Base-by-base conservation (phyloP, 768 basidiomycete species). In the Naganishia onofrii region DNA sequence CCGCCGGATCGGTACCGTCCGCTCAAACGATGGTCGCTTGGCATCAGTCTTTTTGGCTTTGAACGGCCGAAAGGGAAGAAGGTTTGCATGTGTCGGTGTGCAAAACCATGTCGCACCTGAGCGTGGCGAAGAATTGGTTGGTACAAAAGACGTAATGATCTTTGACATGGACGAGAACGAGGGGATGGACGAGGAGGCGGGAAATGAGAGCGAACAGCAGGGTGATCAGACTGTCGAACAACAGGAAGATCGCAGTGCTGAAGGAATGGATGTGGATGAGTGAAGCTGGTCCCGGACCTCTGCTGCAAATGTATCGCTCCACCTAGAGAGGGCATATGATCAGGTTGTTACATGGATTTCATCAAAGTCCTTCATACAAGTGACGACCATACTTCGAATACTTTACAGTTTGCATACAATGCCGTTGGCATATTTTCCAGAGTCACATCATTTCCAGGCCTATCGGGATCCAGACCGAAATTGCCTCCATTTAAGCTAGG, bases 21-120 rank as follows among this genome's bases (percentile, higher is more conserved):
- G 28, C n/a, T 42, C 15, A 6, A 42, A 46, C 38, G 36, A 17
- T 26, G n/a, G 13, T 34, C 10, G 21, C 21, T 3, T 42, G 2
- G 38, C 38, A 15, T 6, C 60, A 5, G 67, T 38, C 7, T 68
- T 36, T 3, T 34, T 69, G 17, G 56, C 56, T 8, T n/a, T 51
- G 17, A 69, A 69, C 36, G 68, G 68, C 31, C 55, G 68, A 4
- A 60, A 48, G 17, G 68, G 68, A 3, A 28, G 68, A 60, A 31
- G 68, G 26, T 57, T 69, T 23, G 68, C 68, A 6, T 69, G 68
- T 38, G 42, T 69, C 13, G 44, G 44, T 28, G 23, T 69, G 56
- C 38, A 38, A 13, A 32, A 48, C n/a, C 26, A 44, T 15, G 23
- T 2, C 3, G 21, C 19, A 26, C 36, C 9, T 13, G 60, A 21